Conservation (phyloP, 768 basidiomycete genomes). For the Agrocybe pediades region DNA sequence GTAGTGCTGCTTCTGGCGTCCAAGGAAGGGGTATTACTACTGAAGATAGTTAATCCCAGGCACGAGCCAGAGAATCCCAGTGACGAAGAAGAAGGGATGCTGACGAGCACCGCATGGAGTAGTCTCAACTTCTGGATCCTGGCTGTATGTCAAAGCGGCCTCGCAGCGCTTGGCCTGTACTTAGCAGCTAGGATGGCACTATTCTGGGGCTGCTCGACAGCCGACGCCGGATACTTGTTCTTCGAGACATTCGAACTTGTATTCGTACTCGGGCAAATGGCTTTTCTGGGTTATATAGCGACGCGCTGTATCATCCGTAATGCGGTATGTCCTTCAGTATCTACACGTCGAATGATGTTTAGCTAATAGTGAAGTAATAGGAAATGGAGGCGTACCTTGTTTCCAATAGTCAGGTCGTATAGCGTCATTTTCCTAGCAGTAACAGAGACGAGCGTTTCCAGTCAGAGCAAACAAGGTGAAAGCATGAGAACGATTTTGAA, state of each 20-base stretch:
- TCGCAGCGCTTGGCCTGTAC: slow-evolving; percentile 3
- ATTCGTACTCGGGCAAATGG: slow-evolving; percentile 6
- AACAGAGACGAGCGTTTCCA: no score
- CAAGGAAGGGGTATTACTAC: slow-evolving; percentile 3
- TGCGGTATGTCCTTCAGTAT: slow-evolving; percentile 1
- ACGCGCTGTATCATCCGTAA: slow-evolving; percentile 8
- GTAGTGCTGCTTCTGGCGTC: slow-evolving; percentile 12
- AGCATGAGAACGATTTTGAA: no score
- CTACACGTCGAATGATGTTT: neutral
- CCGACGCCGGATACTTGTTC: neutral
- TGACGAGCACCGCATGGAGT: neutral
- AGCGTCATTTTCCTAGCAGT: neutral
- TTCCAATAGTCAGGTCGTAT: neutral
- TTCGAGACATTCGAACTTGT: slow-evolving; percentile 8
- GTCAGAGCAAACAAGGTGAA: no score
- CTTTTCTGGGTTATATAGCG: slow-evolving; percentile 10
- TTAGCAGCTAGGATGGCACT: neutral
- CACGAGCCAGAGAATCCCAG: neutral
- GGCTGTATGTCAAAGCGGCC: slow-evolving; percentile 5
- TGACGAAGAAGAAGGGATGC: neutral
- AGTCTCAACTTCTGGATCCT: slow-evolving; percentile 3
- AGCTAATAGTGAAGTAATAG: neutral
- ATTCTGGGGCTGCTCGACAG: neutral
- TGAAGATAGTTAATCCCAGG: neutral
- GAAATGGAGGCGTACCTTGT: neutral